Base-by-base conservation (phyloP, 805 yeast genomes). In the Saitoella complicata region DNA sequence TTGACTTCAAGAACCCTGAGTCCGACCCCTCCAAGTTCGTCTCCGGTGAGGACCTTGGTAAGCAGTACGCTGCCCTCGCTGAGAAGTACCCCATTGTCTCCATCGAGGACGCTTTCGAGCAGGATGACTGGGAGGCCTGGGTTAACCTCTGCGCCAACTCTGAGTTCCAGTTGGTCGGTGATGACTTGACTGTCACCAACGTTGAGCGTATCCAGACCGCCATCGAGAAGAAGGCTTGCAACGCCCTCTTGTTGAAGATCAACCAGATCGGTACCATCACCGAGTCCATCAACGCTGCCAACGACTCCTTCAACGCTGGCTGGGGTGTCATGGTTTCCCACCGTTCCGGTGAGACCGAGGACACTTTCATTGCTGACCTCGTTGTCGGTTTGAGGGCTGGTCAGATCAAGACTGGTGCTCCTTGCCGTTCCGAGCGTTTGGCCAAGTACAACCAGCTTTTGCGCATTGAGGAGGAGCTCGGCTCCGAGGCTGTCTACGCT, bases 291-390 rank as follows among this genome's bases (percentile, higher is more conserved):
- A 75, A 85, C 69, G 96, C 97, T 63, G 96, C 97, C 62, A 71
- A 82, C 68, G 91, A 82, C 70, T 83, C 97, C 49, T 87, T 77
- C 72, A 79, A 77, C 55, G 96, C 95, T 54, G 85, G 85, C 65
- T 88, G 98, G 98, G 96, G 96, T 76, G 95, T 87, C 65, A 87
- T 88, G 96, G 97, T 91, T 61, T 87, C 96, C 63, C 98, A 88
- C 85, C 86, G 98, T 80, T 87, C 96, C 60, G 98, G 98, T 74
- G 98, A 88, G 78, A 87, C 96, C 57, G 98, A 91, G 75, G 98
- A 91, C 72, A 80, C 93, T 62, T 80, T 84, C 75, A 88, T 88
- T 69, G 97, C 98, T 64, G 97, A 88, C 71, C 77, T 88, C 66
- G 74, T 85, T 62, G 98, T 91, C 61, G 97, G 97, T 76, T 77